Conservation (phyloP, 768 basidiomycete genomes). For the Sporobolomyces phaffii region DNA sequence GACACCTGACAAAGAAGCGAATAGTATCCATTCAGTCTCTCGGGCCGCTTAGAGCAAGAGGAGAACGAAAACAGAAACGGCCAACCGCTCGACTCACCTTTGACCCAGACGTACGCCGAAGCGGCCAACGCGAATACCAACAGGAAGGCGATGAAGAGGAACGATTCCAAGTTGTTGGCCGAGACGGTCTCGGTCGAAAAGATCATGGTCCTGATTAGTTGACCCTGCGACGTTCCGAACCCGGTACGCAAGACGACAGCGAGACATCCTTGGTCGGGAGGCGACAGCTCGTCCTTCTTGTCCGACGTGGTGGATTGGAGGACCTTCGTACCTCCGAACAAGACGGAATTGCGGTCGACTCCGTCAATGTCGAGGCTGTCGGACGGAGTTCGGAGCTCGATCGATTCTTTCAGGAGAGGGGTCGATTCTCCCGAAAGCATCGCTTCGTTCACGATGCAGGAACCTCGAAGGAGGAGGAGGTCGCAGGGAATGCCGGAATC, state of each 20-base stretch:
- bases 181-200: constrained; percentile 95
- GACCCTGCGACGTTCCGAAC: constrained; percentile 95
- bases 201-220: constrained; percentile 96
- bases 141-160: constrained; percentile 96
- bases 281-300: constrained; percentile 42
- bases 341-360: constrained; percentile 73
- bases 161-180: constrained; percentile 90
- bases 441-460: constrained; percentile 95
- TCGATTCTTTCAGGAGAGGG: constrained; percentile 89
- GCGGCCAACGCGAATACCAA: constrained; percentile 97
- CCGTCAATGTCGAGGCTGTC: constrained; percentile 81
- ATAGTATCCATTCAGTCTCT: no score
- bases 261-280: constrained; percentile 87
- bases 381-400: constrained; percentile 67
- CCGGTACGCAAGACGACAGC: constrained; percentile 90
- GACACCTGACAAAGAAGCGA: constrained; percentile 60
- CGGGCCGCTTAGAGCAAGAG: not conserved
- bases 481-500: constrained; percentile 92
- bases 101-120: constrained; percentile 96
- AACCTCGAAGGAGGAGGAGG: constrained; percentile 81
- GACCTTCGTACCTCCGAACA: constrained; percentile 96
- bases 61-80: not conserved
- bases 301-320: constrained; percentile 62
- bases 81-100: constrained; percentile 55
- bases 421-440: constrained; percentile 99